Conservation (phyloP, 345 rosid genomes). For the Arabis alpina region DNA sequence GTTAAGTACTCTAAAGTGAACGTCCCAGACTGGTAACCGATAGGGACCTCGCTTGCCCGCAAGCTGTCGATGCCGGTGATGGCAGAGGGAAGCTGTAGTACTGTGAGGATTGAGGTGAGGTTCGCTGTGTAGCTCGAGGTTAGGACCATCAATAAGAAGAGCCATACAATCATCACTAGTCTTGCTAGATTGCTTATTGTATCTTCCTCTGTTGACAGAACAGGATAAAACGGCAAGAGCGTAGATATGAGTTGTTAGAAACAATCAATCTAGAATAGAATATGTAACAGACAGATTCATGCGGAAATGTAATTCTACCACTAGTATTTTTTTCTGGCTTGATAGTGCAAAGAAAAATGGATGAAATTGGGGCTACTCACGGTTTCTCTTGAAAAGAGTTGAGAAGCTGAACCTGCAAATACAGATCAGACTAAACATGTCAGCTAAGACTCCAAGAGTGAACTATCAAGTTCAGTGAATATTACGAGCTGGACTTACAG, state of each 20-base stretch:
- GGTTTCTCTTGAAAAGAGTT: slow-evolving; percentile 76
- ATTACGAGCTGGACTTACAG: slow-evolving; percentile 53
- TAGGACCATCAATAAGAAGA: slow-evolving; percentile 80
- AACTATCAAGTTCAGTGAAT: slow-evolving; percentile 11
- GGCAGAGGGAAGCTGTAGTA: slow-evolving; percentile 79
- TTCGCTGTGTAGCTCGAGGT: slow-evolving; percentile 93
- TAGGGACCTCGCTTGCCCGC: slow-evolving; percentile 59
- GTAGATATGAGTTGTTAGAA: slow-evolving; percentile 9
- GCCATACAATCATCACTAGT: slow-evolving; percentile 90
- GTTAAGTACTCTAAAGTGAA: slow-evolving; percentile 63
- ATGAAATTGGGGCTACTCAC: slow-evolving; percentile 53
- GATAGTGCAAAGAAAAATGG: slow-evolving; percentile 9
- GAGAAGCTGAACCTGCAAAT: slow-evolving; percentile 93
- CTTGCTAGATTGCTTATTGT: slow-evolving; percentile 67
- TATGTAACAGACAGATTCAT: slow-evolving; percentile 4
- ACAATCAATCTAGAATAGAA: slow-evolving; percentile 2
- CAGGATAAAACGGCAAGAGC: slow-evolving; percentile 6
- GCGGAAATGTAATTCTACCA: slow-evolving; percentile 13
- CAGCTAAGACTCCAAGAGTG: slow-evolving; percentile 6
- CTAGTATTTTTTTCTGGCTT: background rate
- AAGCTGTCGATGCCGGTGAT: slow-evolving; percentile 85
- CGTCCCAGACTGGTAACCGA: slow-evolving; percentile 88
- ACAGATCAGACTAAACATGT: slow-evolving; percentile 17
- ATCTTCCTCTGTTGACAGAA: slow-evolving; percentile 63
- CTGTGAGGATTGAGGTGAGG: slow-evolving; percentile 86